A percentile compares a stretch with the other conserved stretches of the same genome.
phyloP scores from a whole-genome alignment of 1,284 basidiomycete species.

The Fomitiporia mediterranea region DNA sequence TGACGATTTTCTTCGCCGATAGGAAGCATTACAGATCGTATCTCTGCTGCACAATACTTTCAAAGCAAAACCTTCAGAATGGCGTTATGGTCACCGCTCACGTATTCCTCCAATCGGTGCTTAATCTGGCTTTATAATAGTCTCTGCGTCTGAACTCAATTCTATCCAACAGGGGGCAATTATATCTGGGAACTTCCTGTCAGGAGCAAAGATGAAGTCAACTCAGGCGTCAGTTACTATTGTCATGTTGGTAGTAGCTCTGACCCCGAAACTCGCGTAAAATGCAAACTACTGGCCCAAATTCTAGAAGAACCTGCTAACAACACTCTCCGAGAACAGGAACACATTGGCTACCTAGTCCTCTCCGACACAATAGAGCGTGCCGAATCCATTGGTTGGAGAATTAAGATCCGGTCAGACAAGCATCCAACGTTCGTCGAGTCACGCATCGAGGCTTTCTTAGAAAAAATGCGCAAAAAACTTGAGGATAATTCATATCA shows the following conservation, averaged over 20 bases:
- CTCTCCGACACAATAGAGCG: constrained; percentile 55
- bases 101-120: constrained; percentile 48
- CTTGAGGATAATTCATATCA: constrained; percentile 50
- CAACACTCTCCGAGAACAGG: constrained; percentile 87
- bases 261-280: constrained; percentile 54
- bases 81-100: constrained; percentile 46
- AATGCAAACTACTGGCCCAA: constrained; percentile 61
- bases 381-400: constrained; percentile 68
- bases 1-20: constrained; percentile 9
- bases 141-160: too few relatives aligned
- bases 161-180: constrained; percentile 59
- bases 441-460: constrained; percentile 82
- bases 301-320: constrained; percentile 90
- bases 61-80: constrained; percentile 49
- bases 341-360: constrained; percentile 94
- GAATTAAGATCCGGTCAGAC: constrained; percentile 90
- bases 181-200: constrained; percentile 65
- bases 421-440: constrained; percentile 83
- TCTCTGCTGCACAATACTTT: constrained; percentile 72
- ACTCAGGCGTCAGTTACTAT: constrained; percentile 81
- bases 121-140: constrained; percentile 18
- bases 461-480: constrained; percentile 66
- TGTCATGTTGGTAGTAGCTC: constrained; percentile 63
- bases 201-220: constrained; percentile 82
- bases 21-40: constrained; percentile 75